These are phyloP conservation scores for Apiospora phragmitis DNA, from an alignment of 2,329 filamentous ascomycete genomes.

Conservation along the genomic window DNA sequence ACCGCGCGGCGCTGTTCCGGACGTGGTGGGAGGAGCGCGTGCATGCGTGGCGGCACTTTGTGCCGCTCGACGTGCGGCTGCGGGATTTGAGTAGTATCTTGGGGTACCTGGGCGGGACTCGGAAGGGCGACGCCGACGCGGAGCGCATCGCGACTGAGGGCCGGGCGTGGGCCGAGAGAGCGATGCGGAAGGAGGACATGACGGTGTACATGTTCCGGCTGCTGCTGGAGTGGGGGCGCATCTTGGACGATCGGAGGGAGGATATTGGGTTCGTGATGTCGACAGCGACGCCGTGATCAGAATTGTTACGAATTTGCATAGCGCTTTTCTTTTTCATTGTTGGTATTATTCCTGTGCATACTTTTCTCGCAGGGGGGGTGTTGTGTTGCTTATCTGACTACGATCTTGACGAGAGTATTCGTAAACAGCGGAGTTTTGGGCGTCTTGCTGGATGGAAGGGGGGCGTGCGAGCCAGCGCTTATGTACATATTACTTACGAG, in stretches of 20 bases:
- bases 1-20: slow-evolving; percentile 61
- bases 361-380: neutral
- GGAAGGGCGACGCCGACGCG: slow-evolving; percentile 37
- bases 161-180: slow-evolving; percentile 54
- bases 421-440: neutral
- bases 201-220: slow-evolving; percentile 57
- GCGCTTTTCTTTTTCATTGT: neutral
- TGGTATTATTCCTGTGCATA: neutral
- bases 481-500: neutral
- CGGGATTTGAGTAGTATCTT: slow-evolving; percentile 28
- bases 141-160: slow-evolving; percentile 53
- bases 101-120: slow-evolving; percentile 27
- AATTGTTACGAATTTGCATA: neutral
- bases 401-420: neutral
- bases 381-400: neutral
- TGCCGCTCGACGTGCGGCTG: slow-evolving; percentile 55
- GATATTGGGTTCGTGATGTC: slow-evolving; percentile 31
- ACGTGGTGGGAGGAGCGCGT: slow-evolving; percentile 67
- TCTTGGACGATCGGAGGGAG: slow-evolving; percentile 41
- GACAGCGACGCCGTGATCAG: neutral
- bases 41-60: slow-evolving; percentile 63
- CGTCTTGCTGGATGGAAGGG: neutral
- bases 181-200: slow-evolving; percentile 59
- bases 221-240: slow-evolving; percentile 47
- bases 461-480: neutral